Percentiles rank a stretch among this genome's conserved stretches.
These are phyloP conservation scores for Dictyostelium brefeldianum DNA, from an alignment of 78 protist species.

Conservation along the genomic window DNA sequence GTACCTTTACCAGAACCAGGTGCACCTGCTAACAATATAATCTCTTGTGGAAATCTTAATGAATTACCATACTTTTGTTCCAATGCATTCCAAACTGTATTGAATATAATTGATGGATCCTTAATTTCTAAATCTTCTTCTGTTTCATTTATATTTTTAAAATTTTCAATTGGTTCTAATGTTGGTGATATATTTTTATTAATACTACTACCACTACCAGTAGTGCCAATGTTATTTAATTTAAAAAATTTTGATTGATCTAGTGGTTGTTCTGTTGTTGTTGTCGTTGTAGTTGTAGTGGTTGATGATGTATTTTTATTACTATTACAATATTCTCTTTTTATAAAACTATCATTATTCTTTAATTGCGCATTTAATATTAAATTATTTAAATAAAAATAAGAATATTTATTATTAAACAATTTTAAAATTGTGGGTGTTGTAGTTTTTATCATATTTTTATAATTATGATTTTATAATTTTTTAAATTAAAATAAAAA, in stretches of 20 bases:
- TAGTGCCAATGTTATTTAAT: too few relatives aligned
- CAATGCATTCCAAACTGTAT: slow-evolving; percentile 73
- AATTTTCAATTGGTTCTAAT: slow-evolving; percentile 5
- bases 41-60: slow-evolving; percentile 87
- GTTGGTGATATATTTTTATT: neutral
- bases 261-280: neutral
- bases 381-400: too few relatives aligned
- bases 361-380: too few relatives aligned
- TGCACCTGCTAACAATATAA: slow-evolving; percentile 86
- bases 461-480: too few relatives aligned
- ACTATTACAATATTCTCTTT: too few relatives aligned
- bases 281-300: neutral
- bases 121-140: slow-evolving; percentile 73
- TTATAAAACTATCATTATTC: too few relatives aligned
- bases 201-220: too few relatives aligned
- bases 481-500: too few relatives aligned
- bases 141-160: neutral
- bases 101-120: slow-evolving; percentile 74
- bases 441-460: too few relatives aligned
- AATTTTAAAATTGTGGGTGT: too few relatives aligned
- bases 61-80: slow-evolving; percentile 67
- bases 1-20: slow-evolving; percentile 90
- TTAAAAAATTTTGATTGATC: neutral
- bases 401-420: too few relatives aligned
- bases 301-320: neutral